Percentiles rank a stretch among this genome's conserved stretches.
These are phyloP conservation scores for Pseudogymnoascus sp. DNA, from an alignment of 2,329 filamentous ascomycete genomes.

Conservation along the genomic window DNA sequence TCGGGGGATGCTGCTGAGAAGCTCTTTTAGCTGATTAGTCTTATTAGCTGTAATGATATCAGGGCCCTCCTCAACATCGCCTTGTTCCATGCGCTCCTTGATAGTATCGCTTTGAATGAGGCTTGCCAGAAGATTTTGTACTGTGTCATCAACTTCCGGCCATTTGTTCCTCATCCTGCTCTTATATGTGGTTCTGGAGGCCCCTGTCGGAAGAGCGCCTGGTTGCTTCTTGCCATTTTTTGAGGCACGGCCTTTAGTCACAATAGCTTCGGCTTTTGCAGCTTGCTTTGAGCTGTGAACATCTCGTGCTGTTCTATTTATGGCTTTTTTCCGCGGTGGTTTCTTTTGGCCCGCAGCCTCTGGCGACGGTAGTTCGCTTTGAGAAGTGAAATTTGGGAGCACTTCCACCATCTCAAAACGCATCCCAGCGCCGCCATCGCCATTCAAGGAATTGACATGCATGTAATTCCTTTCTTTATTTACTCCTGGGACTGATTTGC, in stretches of 20 bases:
- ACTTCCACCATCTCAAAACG: background rate
- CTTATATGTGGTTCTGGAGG: background rate
- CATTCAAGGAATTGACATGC: background rate
- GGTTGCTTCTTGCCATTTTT: background rate
- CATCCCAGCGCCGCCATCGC: background rate
- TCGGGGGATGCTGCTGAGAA: slow-evolving; percentile 24
- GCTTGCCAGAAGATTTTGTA: slow-evolving; percentile 19
- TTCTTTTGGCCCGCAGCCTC: background rate
- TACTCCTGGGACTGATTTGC: background rate
- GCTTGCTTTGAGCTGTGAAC: background rate
- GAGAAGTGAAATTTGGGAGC: background rate
- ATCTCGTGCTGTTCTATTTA: background rate
- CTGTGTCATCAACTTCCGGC: slow-evolving; percentile 16
- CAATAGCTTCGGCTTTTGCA: background rate
- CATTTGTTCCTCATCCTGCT: background rate
- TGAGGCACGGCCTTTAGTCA: background rate
- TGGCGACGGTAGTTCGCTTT: background rate
- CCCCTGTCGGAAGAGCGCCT: background rate
- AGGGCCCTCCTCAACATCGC: slow-evolving; percentile 15
- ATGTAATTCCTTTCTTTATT: background rate
- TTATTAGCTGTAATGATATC: slow-evolving; percentile 20
- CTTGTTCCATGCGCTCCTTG: slow-evolving; percentile 8
- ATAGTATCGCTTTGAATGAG: slow-evolving; percentile 18
- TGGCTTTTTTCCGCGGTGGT: background rate
- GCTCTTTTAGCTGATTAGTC: slow-evolving; percentile 20